These are phyloP conservation scores for Podospora tetraspora DNA, from an alignment of 495 filamentous ascomycete genomes.

Conservation along the genomic window DNA sequence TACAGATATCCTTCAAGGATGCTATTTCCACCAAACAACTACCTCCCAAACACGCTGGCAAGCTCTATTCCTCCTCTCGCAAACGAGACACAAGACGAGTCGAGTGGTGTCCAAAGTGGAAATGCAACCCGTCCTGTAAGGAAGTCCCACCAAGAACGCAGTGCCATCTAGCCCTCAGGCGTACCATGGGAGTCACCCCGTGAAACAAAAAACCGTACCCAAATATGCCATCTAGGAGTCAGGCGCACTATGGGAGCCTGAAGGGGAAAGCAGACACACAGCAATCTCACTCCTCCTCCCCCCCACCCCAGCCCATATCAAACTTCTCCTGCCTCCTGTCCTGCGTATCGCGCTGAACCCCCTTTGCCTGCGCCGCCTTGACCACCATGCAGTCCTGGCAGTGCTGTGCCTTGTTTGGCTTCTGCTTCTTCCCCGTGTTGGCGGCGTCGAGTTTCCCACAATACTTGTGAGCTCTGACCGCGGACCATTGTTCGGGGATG, in stretches of 20 bases:
- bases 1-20: neutral
- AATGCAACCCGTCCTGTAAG: neutral
- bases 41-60: neutral
- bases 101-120: too few relatives aligned
- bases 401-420: slow-evolving; percentile 29
- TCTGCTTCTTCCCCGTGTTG: slow-evolving; percentile 8
- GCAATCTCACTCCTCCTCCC: neutral
- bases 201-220: too few relatives aligned
- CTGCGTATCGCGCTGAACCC: slow-evolving; percentile 12
- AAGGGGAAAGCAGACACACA: too few relatives aligned
- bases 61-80: too few relatives aligned
- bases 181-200: neutral
- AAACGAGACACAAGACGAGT: too few relatives aligned
- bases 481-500: slow-evolving; percentile 23
- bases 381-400: slow-evolving; percentile 24
- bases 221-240: too few relatives aligned
- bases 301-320: slow-evolving; percentile 12
- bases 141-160: neutral
- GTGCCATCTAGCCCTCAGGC: neutral
- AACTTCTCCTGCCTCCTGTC: slow-evolving; percentile 24
- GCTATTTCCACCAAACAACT: neutral
- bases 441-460: slow-evolving; percentile 24
- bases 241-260: too few relatives aligned
- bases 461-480: slow-evolving; percentile 26
- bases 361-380: slow-evolving; percentile 19